Conservation (phyloP, 352 stramenopile species). For the Phytophthora tubulina region DNA sequence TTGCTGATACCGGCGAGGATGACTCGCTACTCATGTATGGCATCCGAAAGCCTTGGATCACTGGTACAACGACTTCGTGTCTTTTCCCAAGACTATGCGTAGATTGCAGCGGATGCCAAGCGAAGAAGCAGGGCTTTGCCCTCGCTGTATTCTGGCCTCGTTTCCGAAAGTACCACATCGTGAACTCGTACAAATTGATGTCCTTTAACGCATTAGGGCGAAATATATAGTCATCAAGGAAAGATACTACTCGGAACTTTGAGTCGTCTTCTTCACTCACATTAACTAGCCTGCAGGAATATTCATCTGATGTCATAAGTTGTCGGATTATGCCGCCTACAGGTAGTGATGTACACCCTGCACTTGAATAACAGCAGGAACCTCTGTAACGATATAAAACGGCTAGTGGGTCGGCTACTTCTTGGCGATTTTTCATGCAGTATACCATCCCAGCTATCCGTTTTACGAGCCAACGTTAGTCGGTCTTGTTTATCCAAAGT, state of each 20-base stretch:
- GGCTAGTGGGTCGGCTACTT: conserved; percentile 7
- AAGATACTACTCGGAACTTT: neutral
- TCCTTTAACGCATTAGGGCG: neutral
- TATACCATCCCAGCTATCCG: neutral
- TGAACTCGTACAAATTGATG: neutral
- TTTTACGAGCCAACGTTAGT: neutral
- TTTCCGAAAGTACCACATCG: neutral
- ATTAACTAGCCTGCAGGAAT: neutral
- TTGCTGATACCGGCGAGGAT: too few species aligned
- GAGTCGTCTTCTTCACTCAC: neutral
- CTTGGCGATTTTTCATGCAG: neutral
- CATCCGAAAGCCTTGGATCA: too few species aligned
- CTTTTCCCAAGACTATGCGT: too few species aligned
- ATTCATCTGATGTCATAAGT: neutral
- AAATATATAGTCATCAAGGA: neutral
- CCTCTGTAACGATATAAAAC: neutral
- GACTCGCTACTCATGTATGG: too few species aligned
- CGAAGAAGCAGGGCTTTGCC: too few species aligned
- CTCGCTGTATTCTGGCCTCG: too few species aligned
- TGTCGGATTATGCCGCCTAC: neutral
- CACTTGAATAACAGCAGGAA: conserved; percentile 2
- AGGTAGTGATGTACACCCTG: neutral
- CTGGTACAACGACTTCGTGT: too few species aligned
- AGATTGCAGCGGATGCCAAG: too few species aligned
- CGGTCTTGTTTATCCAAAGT: neutral